A percentile compares a stretch with the other conserved stretches of the same genome.
These are phyloP conservation scores for Cyberlindnera misumaiensis DNA, from an alignment of 805 yeast genomes.

Conservation along the genomic window DNA sequence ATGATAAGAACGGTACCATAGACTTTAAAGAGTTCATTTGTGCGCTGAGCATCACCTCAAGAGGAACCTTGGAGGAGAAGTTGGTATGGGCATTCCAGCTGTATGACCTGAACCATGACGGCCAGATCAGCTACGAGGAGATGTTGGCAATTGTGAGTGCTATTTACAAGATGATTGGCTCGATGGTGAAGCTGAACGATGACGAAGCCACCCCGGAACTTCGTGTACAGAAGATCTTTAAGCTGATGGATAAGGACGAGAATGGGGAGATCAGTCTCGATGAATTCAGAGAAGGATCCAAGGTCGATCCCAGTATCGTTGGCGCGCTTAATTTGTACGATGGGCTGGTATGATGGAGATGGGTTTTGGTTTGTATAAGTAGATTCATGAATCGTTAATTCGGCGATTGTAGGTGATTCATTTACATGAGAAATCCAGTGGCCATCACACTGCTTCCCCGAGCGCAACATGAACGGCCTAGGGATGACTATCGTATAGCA, in stretches of 20 bases:
- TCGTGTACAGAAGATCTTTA: conserved; percentile 77
- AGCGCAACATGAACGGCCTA: too few relatives aligned
- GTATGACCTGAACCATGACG: conserved; percentile 79
- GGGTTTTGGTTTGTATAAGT: neutral
- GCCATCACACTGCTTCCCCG: too few relatives aligned
- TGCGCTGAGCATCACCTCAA: conserved; percentile 77
- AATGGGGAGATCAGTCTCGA: conserved; percentile 68
- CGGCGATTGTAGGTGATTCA: too few relatives aligned
- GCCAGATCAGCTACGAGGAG: conserved; percentile 69
- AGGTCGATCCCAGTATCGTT: conserved; percentile 68
- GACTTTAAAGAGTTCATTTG: conserved; percentile 91
- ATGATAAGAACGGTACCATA: conserved; percentile 69
- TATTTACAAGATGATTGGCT: conserved; percentile 91
- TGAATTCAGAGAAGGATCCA: conserved; percentile 79
- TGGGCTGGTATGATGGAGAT: conserved; percentile 53
- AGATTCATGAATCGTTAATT: too few relatives aligned
- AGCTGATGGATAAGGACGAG: conserved; percentile 59
- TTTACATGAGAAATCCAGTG: too few relatives aligned
- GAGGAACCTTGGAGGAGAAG: conserved; percentile 83
- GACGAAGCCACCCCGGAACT: conserved; percentile 91
- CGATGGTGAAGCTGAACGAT: conserved; percentile 81
- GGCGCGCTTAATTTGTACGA: conserved; percentile 75
- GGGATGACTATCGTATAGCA: too few relatives aligned
- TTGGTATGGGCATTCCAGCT: conserved; percentile 83
- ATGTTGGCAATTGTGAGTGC: conserved; percentile 74